These are phyloP conservation scores for Anisodus tanguticus DNA, from an alignment of 257 asterid genomes.

Conservation along the genomic window DNA sequence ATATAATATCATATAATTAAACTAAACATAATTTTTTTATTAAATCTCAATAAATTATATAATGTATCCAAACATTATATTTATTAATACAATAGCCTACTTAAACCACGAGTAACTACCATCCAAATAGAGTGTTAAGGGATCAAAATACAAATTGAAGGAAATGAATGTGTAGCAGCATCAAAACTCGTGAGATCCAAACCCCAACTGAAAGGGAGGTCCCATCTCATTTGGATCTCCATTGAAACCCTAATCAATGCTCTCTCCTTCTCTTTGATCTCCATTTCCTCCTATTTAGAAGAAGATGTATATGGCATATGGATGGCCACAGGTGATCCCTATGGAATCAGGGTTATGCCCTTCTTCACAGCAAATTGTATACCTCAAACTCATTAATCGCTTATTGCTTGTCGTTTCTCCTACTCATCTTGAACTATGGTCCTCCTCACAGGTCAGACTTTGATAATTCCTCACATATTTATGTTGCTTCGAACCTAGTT, in stretches of 20 bases:
- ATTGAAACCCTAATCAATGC: conserved; percentile 13
- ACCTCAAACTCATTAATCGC: conserved; percentile 77
- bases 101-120: too few relatives aligned
- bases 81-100: too few relatives aligned
- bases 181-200: not conserved
- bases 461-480: not conserved
- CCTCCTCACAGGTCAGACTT: conserved; percentile 75
- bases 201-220: conserved; percentile 23
- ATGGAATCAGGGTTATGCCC: conserved; percentile 63
- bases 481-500: conserved; percentile 30
- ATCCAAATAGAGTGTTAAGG: not conserved
- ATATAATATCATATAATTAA: too few relatives aligned
- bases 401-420: conserved; percentile 85
- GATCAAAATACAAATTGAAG: not conserved
- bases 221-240: conserved; percentile 24
- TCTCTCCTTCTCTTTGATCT: not conserved
- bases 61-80: too few relatives aligned
- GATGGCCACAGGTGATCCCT: conserved; percentile 99
- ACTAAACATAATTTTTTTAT: too few relatives aligned
- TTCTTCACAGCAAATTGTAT: conserved; percentile 71
- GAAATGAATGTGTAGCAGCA: not conserved
- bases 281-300: not conserved
- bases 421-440: conserved; percentile 92
- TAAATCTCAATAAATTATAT: too few relatives aligned
- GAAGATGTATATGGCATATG: conserved; percentile 95